Conservation (phyloP, 208 protist species). For the Entamoeba invadens region DNA sequence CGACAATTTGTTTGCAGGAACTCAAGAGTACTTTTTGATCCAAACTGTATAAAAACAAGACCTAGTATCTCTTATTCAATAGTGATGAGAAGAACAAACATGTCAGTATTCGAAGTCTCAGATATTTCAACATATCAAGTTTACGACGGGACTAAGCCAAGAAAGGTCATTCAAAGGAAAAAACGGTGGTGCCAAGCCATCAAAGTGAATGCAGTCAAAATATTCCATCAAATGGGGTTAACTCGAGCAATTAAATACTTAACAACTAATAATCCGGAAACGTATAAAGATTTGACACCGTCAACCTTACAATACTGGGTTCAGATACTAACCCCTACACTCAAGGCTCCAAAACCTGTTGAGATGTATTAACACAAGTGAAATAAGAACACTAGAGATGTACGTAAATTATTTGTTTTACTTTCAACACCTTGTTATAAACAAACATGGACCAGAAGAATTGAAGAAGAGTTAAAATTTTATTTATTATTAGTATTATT, state of each 20-base stretch:
- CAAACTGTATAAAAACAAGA: too few relatives aligned
- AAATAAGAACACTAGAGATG: too few relatives aligned
- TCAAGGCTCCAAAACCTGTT: too few relatives aligned
- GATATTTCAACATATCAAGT: background rate
- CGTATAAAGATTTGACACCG: background rate
- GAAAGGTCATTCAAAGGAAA: background rate
- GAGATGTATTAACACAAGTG: too few relatives aligned
- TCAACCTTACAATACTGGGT: background rate
- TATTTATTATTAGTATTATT: too few relatives aligned
- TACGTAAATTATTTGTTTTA: too few relatives aligned
- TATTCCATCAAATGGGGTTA: background rate
- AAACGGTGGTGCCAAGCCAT: background rate
- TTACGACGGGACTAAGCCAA: background rate
- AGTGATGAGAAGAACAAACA: background rate
- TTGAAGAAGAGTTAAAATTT: too few relatives aligned
- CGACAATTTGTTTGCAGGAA: too few relatives aligned
- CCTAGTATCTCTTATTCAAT: too few relatives aligned
- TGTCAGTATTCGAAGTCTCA: background rate
- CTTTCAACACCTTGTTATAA: too few relatives aligned
- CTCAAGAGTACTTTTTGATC: too few relatives aligned
- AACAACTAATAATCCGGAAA: background rate
- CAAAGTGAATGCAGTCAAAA: background rate
- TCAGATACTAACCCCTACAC: background rate
- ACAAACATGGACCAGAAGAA: too few relatives aligned
- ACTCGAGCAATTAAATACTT: background rate